Base-by-base conservation (phyloP, 1,139 yeast species). In the Taphrina deformans region DNA sequence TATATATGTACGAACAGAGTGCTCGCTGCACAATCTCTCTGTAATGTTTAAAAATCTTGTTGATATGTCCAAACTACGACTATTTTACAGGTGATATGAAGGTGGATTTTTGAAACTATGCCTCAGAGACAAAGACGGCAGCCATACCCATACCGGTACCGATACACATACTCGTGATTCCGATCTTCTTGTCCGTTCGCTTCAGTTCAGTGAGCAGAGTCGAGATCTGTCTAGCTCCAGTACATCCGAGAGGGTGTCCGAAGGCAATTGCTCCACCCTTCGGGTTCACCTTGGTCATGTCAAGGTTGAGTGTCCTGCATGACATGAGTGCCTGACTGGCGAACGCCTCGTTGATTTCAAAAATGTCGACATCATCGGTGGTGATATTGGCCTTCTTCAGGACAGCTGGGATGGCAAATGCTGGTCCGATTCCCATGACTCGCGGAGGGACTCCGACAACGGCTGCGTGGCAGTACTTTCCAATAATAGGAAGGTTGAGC, bases 81-180 rank as follows among this genome's bases (percentile, higher is more conserved):
- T 44, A 44, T 23, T 44, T 21, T 44, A 44, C 48, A 44, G 48
- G 21, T n/a, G 14, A 38, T 12, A n/a, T 29, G 6, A 10, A 29
- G 33, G 10, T n/a, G n/a, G n/a, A n/a, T n/a, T n/a, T 29, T 29
- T 29, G 41, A 44, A 44, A 9, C 35, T 29, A 48, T 16, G 53
- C 33, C 41, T 55, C 61, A 18, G 52, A 23, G 21, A 55, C 61
- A 44, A 44, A 55, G 41, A 55, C 52, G 12, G 52, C 52, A 16
- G 98, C 98, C 63, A 97, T 97, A 72, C 98, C 98, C 96, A 91
- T 92, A 74, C 98, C 98, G 52, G 97, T 90, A 75, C 98, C 98
- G 71, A 92, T 87, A 80, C 98, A 92, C 98, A 92, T 92, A 69
- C 96, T 87, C 33, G 96, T 89, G 68, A 92, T 86, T 72, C 97